Evolutionary conservation across 306 rosid genomes (phyloP).

Genomic region (Comarum palustre): DNA sequence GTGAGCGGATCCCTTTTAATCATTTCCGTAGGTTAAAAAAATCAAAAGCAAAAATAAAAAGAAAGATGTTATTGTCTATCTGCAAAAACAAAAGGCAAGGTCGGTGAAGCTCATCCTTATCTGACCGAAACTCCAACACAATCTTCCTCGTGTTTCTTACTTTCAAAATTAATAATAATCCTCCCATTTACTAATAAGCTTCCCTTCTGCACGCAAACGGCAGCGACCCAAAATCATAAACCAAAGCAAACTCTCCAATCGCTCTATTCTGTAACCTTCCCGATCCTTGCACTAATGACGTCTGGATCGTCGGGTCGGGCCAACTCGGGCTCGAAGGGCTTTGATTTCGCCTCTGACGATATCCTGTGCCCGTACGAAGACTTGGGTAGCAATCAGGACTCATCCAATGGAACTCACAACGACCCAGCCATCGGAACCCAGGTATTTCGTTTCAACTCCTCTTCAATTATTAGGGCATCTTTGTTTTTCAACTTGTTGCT

Average conservation of each 20-base stretch:
- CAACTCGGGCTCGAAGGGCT: slow-evolving; percentile 54
- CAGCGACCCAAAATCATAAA: no score
- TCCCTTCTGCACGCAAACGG: slow-evolving; percentile 21
- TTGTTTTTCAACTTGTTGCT: no score
- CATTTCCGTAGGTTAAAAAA: no score
- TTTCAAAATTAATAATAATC: background rate
- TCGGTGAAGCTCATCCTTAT: slow-evolving; percentile 41
- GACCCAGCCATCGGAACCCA: slow-evolving; percentile 42
- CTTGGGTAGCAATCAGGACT: slow-evolving; percentile 38
- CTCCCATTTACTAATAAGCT: background rate
- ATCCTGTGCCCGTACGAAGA: slow-evolving; percentile 67
- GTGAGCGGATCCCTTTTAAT: no score
- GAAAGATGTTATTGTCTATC: background rate
- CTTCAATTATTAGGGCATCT: background rate
- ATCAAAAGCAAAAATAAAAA: no score
- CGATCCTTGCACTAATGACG: slow-evolving; percentile 58
- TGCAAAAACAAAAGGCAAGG: slow-evolving; percentile 30
- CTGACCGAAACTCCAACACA: slow-evolving; percentile 15
- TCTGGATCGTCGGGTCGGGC: slow-evolving; percentile 77
- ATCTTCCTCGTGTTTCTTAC: slow-evolving; percentile 17
- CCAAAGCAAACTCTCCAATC: no score
- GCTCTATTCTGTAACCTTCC: background rate
- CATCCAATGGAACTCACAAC: slow-evolving; percentile 48
- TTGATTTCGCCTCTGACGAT: slow-evolving; percentile 67
- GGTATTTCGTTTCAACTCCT: background rate